phyloP scores from a whole-genome alignment of 768 basidiomycete species.

The Sporobolomyces phaffii region DNA sequence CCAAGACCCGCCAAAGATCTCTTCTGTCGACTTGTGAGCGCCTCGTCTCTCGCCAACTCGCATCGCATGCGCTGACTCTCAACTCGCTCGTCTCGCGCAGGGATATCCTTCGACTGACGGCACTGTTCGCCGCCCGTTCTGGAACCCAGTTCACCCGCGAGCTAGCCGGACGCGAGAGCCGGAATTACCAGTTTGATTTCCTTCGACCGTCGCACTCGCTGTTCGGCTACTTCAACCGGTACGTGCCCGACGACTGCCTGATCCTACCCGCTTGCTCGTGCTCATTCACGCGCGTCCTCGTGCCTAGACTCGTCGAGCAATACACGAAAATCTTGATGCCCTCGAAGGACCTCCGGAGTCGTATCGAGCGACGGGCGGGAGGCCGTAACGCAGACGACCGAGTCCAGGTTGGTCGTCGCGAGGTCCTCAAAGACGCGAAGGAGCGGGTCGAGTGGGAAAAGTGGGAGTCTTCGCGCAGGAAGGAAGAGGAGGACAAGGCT shows the following conservation, averaged over 20 bases:
- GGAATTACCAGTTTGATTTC: conserved; percentile 98
- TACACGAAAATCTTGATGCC: conserved; percentile 87
- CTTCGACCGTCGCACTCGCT: conserved; percentile 90
- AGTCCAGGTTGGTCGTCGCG: conserved; percentile 55
- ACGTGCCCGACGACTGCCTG: neutral
- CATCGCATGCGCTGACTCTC: neutral
- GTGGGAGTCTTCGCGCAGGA: conserved; percentile 72
- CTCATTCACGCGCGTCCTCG: neutral
- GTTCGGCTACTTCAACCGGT: conserved; percentile 89
- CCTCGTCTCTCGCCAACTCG: neutral
- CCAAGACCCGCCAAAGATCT: conserved; percentile 72
- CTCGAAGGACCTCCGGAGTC: conserved; percentile 64
- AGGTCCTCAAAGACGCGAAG: conserved; percentile 65
- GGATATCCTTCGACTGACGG: conserved; percentile 92
- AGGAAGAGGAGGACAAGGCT: conserved; percentile 81
- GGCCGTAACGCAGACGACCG: conserved; percentile 16
- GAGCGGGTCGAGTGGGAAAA: conserved; percentile 85
- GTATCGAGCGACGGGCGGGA: conserved; percentile 62
- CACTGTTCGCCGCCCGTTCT: conserved; percentile 86
- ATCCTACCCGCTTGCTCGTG: neutral
- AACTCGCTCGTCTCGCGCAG: conserved; percentile 48
- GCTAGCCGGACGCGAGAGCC: conserved; percentile 79
- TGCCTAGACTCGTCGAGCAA: conserved; percentile 71
- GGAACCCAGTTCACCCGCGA: conserved; percentile 78
- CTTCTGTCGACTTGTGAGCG: conserved; percentile 79